phyloP scores from a whole-genome alignment of 1,284 basidiomycete species.

The Cerioporus squamosus region DNA sequence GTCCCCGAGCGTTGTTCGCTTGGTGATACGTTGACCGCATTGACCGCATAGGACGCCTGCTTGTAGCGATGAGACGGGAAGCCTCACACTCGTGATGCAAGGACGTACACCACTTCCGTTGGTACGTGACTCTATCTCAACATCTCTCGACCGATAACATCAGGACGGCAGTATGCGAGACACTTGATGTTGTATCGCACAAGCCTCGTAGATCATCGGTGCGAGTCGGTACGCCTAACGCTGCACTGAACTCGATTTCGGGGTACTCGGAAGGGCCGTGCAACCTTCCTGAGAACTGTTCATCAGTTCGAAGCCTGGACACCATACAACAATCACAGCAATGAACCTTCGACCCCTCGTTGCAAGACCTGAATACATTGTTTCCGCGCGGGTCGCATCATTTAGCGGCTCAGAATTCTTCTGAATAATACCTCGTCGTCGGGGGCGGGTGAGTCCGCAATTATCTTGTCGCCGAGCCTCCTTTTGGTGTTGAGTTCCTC shows the following conservation, averaged over 20 bases:
- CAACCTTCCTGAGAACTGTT: background rate
- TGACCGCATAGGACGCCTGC: background rate
- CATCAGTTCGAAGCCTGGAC: constrained; percentile 1
- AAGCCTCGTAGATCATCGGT: background rate
- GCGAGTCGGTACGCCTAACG: background rate
- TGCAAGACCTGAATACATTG: constrained; percentile 1
- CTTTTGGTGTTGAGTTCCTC: background rate
- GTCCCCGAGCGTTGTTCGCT: background rate
- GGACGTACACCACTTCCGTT: background rate
- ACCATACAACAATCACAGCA: constrained; percentile 11
- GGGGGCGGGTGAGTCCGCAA: background rate
- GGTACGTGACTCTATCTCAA: background rate
- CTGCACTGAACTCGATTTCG: background rate
- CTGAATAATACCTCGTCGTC: background rate
- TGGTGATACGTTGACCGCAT: background rate
- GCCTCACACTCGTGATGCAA: background rate
- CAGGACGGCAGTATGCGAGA: no score
- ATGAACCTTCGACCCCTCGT: background rate
- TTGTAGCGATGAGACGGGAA: background rate
- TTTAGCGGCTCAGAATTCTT: background rate
- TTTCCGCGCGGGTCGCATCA: background rate
- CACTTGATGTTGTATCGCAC: no score
- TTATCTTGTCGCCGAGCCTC: background rate
- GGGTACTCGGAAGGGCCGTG: background rate
- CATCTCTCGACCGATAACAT: no score